A percentile compares a stretch with the other conserved stretches of the same genome.
These are phyloP conservation scores for Cymbopogon flexuosus DNA, from an alignment of 202 grass and related monocot genomes.

Conservation along the genomic window DNA sequence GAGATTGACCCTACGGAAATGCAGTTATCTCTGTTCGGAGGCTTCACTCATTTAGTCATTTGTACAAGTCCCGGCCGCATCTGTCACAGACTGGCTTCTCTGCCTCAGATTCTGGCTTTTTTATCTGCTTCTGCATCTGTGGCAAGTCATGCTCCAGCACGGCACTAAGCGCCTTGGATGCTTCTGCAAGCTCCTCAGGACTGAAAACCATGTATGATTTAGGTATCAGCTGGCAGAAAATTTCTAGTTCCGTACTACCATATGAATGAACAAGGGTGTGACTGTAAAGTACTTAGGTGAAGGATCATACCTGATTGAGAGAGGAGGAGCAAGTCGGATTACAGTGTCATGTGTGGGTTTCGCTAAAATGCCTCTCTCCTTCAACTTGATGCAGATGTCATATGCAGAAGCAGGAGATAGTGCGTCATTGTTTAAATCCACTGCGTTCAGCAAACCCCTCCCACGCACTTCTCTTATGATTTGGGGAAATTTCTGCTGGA, in stretches of 20 bases:
- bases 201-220: conserved; percentile 37
- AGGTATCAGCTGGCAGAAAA: neutral
- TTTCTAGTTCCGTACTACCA: neutral
- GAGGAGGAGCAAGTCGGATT: conserved; percentile 75
- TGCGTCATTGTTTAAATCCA: conserved; percentile 61
- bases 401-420: conserved; percentile 74
- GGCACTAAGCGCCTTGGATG: conserved; percentile 68
- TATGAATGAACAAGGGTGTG: neutral
- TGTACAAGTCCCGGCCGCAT: conserved; percentile 52
- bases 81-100: conserved; percentile 55
- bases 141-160: conserved; percentile 79
- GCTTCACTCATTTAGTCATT: neutral
- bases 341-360: conserved; percentile 92
- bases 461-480: conserved; percentile 63
- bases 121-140: conserved; percentile 59
- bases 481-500: conserved; percentile 51
- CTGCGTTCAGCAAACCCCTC: conserved; percentile 78
- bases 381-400: conserved; percentile 91
- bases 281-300: neutral
- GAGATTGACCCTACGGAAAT: neutral
- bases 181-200: conserved; percentile 65
- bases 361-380: conserved; percentile 90
- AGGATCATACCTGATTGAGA: conserved; percentile 63
- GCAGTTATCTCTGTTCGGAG: neutral
- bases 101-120: conserved; percentile 46